Conservation (phyloP, 2,329 filamentous ascomycete species). For the Scedosporium apiospermum region DNA sequence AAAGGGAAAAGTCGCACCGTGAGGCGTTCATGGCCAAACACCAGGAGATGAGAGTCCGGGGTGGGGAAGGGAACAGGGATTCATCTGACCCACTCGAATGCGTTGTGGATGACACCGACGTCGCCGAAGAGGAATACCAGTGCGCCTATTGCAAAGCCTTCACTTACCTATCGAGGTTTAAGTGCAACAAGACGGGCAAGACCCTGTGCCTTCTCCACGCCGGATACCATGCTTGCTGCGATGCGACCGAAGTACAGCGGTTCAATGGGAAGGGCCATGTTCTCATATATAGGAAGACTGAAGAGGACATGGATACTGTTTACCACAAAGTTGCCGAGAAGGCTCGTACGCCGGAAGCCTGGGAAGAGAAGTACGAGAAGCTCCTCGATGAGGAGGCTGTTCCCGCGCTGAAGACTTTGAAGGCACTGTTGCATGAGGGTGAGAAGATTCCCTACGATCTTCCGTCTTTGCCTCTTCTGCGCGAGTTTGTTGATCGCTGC, state of each 20-base stretch:
- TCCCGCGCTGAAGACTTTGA: constrained; percentile 77
- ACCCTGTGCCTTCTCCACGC: constrained; percentile 76
- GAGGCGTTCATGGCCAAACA: constrained; percentile 55
- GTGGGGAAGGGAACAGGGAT: not conserved
- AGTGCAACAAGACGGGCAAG: constrained; percentile 73
- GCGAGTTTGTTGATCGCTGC: constrained; percentile 87
- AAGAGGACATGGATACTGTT: constrained; percentile 56
- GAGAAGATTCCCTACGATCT: constrained; percentile 92
- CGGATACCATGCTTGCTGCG: constrained; percentile 73
- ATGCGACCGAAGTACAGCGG: constrained; percentile 55
- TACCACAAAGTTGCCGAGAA: constrained; percentile 78
- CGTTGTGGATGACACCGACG: constrained; percentile 60
- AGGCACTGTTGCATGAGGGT: constrained; percentile 79
- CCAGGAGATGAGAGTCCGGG: constrained; percentile 20
- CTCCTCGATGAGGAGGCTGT: constrained; percentile 74
- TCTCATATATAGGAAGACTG: constrained; percentile 67
- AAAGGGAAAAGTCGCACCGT: constrained; percentile 62
- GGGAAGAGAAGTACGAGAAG: constrained; percentile 84
- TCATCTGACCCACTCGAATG: constrained; percentile 34
- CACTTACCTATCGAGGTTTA: constrained; percentile 82
- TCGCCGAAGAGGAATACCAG: constrained; percentile 86
- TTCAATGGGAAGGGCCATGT: constrained; percentile 61
- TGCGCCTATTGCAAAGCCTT: constrained; percentile 90
- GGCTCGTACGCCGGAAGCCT: constrained; percentile 73
- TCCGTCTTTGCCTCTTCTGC: constrained; percentile 70